These are phyloP conservation scores for Nitzschia sp. DNA, from an alignment of 108 stramenopile genomes.

Conservation along the genomic window DNA sequence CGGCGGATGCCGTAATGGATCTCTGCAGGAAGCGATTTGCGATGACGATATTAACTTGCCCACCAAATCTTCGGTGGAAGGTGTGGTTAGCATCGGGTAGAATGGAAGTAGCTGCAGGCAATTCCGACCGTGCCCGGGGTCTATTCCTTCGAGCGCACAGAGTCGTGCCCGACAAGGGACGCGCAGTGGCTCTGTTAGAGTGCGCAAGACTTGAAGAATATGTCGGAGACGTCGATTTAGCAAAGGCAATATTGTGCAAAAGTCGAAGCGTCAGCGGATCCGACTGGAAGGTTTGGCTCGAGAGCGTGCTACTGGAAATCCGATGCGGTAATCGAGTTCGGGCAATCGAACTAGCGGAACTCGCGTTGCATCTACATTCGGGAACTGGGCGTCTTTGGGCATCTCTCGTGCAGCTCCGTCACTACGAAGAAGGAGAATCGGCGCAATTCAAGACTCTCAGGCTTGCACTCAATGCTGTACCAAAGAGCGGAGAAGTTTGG, in stretches of 20 bases:
- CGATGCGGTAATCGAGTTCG: conserved; percentile 61
- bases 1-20: conserved; percentile 26
- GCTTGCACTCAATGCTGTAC: conserved; percentile 88
- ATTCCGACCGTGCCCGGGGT: conserved; percentile 62
- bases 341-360: conserved; percentile 69
- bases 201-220: conserved; percentile 93
- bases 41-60: conserved; percentile 85
- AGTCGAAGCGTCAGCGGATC: conserved; percentile 72
- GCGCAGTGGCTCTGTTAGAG: conserved; percentile 87
- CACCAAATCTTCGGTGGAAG: conserved; percentile 92
- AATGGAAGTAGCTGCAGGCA: conserved; percentile 91
- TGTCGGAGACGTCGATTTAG: conserved; percentile 76
- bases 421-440: conserved; percentile 73
- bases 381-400: conserved; percentile 98
- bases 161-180: conserved; percentile 89
- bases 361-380: conserved; percentile 82
- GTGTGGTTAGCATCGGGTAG: conserved; percentile 95
- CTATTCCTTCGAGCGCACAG: conserved; percentile 89
- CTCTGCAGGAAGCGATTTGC: conserved; percentile 65
- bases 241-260: conserved; percentile 83
- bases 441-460: conserved; percentile 73
- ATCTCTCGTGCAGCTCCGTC: conserved; percentile 88
- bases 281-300: conserved; percentile 97
- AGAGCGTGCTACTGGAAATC: conserved; percentile 89
- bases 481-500: conserved; percentile 98